phyloP scores from a whole-genome alignment of 148 eudicot genomes.

The Linanthus parryae region DNA sequence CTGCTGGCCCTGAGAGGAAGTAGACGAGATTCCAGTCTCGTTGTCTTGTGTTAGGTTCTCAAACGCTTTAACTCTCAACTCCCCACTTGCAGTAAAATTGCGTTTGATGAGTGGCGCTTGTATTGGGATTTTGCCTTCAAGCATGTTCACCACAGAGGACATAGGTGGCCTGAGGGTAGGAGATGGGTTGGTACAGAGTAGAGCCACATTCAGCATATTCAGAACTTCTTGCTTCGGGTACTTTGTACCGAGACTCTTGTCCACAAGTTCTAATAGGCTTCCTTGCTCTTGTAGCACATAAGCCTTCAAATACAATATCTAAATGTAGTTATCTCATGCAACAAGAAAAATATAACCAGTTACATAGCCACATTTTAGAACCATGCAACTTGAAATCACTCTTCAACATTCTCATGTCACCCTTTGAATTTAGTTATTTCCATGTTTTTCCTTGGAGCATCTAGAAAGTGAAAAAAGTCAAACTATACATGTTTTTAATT shows the following conservation, averaged over 20 bases:
- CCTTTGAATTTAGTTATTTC: too few species aligned
- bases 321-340: too few species aligned
- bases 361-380: too few species aligned
- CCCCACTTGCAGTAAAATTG: constrained; percentile 16
- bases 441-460: too few species aligned
- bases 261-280: constrained; percentile 67
- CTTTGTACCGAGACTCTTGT: constrained; percentile 45
- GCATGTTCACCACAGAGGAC: constrained; percentile 65
- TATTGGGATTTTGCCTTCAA: constrained; percentile 46
- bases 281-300: constrained; percentile 85
- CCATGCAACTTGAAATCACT: too few species aligned
- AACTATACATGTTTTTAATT: too few species aligned
- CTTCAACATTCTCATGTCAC: too few species aligned
- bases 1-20: constrained; percentile 19
- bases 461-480: too few species aligned
- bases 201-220: constrained; percentile 40
- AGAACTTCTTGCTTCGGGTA: constrained; percentile 46
- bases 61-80: constrained; percentile 36
- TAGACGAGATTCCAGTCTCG: constrained; percentile 24
- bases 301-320: constrained; percentile 49
- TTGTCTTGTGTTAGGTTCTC: constrained; percentile 37
- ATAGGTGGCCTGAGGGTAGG: constrained; percentile 63
- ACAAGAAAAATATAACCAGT: too few species aligned
- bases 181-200: constrained; percentile 63
- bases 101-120: constrained; percentile 51